phyloP scores from a whole-genome alignment of 805 yeast genomes.

The Ogataea corticis region DNA sequence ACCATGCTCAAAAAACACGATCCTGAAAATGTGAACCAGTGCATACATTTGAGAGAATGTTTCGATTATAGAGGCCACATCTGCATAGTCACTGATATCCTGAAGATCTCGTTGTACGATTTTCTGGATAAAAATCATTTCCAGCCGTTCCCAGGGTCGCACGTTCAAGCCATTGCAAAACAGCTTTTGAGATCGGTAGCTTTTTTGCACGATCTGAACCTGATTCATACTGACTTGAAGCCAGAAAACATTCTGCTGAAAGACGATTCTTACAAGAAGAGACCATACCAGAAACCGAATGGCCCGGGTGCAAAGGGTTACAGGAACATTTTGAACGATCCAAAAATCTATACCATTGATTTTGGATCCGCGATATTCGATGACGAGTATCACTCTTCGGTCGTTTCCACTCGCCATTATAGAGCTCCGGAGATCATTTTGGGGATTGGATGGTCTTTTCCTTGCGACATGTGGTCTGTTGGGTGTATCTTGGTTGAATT shows the following conservation, averaged over 20 bases:
- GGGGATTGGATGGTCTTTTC: slow-evolving; percentile 95
- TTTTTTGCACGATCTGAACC: slow-evolving; percentile 82
- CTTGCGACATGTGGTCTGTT: slow-evolving; percentile 96
- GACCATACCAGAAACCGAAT: slow-evolving; percentile 34
- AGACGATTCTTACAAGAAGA: slow-evolving; percentile 47
- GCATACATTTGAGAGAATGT: slow-evolving; percentile 85
- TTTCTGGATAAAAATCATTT: slow-evolving; percentile 82
- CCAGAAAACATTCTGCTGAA: slow-evolving; percentile 89
- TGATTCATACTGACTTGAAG: slow-evolving; percentile 94
- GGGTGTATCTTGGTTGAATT: slow-evolving; percentile 93
- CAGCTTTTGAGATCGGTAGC: slow-evolving; percentile 86
- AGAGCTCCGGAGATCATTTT: slow-evolving; percentile 95
- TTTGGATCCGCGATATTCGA: slow-evolving; percentile 96
- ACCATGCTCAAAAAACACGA: slow-evolving; percentile 73
- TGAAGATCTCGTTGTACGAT: slow-evolving; percentile 85
- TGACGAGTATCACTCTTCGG: slow-evolving; percentile 89
- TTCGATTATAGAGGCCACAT: slow-evolving; percentile 93
- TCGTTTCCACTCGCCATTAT: slow-evolving; percentile 94
- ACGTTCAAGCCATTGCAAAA: slow-evolving; percentile 83
- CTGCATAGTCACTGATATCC: slow-evolving; percentile 86
- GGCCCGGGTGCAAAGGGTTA: slow-evolving; percentile 8
- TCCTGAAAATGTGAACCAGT: slow-evolving; percentile 63
- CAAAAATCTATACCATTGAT: slow-evolving; percentile 86
- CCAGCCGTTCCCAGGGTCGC: slow-evolving; percentile 91
- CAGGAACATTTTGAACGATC: slow-evolving; percentile 62